A percentile compares a stretch with the other conserved stretches of the same genome.
These are phyloP conservation scores for Candida ascalaphidarum DNA, from an alignment of 805 yeast species.

Conservation along the genomic window DNA sequence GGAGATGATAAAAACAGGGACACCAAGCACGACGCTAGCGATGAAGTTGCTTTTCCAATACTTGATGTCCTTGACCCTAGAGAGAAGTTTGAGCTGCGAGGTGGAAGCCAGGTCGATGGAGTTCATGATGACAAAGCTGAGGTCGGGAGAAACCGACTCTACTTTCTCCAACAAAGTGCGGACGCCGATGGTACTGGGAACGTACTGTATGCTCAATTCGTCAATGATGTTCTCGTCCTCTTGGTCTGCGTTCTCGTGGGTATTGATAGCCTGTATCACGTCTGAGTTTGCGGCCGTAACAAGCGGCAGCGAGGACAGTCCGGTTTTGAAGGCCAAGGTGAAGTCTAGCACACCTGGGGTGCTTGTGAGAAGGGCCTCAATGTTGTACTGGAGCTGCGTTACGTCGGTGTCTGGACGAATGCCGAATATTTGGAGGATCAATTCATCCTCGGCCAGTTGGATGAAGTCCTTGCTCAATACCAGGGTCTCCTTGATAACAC, in stretches of 20 bases:
- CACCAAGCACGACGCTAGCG: slow-evolving; percentile 45
- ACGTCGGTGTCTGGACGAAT: slow-evolving; percentile 18
- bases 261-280: slow-evolving; percentile 6
- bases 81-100: slow-evolving; percentile 61
- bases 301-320: slow-evolving; percentile 1
- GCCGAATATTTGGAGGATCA: slow-evolving; percentile 25
- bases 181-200: slow-evolving; percentile 47
- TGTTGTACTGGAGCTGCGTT: slow-evolving; percentile 23
- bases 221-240: slow-evolving; percentile 15
- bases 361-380: slow-evolving; percentile 29
- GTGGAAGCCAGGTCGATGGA: slow-evolving; percentile 45
- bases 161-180: slow-evolving; percentile 47
- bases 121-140: slow-evolving; percentile 40
- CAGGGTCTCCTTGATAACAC: too few species aligned
- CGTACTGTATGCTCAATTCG: slow-evolving; percentile 39
- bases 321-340: slow-evolving; percentile 13
- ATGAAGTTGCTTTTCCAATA: slow-evolving; percentile 59
- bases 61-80: slow-evolving; percentile 62
- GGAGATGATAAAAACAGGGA: slow-evolving; percentile 49
- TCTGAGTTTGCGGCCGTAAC: slow-evolving; percentile 8
- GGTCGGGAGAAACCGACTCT: slow-evolving; percentile 41
- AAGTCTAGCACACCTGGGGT: slow-evolving; percentile 19
- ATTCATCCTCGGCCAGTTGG: slow-evolving; percentile 24
- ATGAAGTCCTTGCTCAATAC: too few species aligned
- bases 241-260: slow-evolving; percentile 8